A percentile compares a stretch with the other conserved stretches of the same genome.
Conservation (phyloP, 2,329 filamentous ascomycete genomes). For the Pyrenochaeta sp. region DNA sequence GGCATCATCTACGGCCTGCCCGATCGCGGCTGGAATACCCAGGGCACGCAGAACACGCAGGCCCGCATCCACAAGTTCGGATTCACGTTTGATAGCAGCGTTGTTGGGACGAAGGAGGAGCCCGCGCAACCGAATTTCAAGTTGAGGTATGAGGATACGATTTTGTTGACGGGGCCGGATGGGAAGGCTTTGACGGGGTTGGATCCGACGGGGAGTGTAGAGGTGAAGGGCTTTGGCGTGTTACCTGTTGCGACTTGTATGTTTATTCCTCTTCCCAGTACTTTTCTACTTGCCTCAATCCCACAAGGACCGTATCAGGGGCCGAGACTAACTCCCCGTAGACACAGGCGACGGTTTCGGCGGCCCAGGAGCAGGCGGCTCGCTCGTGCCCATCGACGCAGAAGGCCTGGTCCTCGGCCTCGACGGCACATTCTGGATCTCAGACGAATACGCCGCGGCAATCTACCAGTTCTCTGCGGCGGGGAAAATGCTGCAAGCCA, state of each 20-base stretch:
- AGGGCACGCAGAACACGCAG: conserved; percentile 72
- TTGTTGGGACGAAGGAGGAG: conserved; percentile 57
- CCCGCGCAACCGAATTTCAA: conserved; percentile 68
- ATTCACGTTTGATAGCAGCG: conserved; percentile 66
- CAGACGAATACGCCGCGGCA: conserved; percentile 70
- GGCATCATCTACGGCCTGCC: conserved; percentile 70
- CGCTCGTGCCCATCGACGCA: conserved; percentile 67
- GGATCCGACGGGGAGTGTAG: conserved; percentile 36
- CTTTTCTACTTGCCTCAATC: too few species aligned
- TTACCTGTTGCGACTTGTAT: conserved; percentile 67
- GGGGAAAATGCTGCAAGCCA: conserved; percentile 68
- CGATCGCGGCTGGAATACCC: conserved; percentile 76
- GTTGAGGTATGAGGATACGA: conserved; percentile 69
- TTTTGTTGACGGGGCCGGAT: conserved; percentile 69
- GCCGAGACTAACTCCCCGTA: too few species aligned
- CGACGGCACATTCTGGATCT: conserved; percentile 71
- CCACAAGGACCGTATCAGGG: too few species aligned
- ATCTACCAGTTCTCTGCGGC: conserved; percentile 68
- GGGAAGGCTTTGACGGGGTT: conserved; percentile 64
- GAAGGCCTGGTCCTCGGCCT: conserved; percentile 70
- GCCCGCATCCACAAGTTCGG: conserved; percentile 72
- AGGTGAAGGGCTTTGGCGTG: conserved; percentile 65
- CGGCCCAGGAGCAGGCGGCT: conserved; percentile 64
- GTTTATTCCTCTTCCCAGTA: too few species aligned
- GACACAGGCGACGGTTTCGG: conserved; percentile 73